phyloP scores from a whole-genome alignment of 441 rosid genomes.

The Rhodomyrtus psidioides region DNA sequence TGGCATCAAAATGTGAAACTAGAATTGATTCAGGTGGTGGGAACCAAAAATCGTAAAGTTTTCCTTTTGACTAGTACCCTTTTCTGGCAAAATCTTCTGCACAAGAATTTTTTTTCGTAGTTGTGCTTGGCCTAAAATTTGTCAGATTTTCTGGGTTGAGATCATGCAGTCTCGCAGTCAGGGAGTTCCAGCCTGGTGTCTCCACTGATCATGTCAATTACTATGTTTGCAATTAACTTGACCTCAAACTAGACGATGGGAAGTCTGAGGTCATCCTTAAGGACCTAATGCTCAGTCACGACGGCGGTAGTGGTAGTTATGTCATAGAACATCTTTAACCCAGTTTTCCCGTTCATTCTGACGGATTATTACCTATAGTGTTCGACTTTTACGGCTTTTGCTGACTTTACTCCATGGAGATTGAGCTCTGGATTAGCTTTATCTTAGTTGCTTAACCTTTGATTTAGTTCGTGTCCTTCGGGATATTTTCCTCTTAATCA shows the following conservation, averaged over 20 bases:
- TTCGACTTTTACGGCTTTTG: neutral
- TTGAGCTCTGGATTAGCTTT: neutral
- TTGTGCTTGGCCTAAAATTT: neutral
- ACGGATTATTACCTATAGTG: neutral
- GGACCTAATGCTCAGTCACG: neutral
- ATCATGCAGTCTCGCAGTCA: neutral
- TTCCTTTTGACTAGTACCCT: neutral
- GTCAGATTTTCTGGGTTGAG: neutral
- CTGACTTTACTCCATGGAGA: neutral
- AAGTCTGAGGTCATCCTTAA: neutral
- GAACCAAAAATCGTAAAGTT: neutral
- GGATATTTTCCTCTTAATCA: neutral
- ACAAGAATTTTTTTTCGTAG: neutral
- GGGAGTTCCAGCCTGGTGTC: neutral
- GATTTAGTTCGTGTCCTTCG: neutral
- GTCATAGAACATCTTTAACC: neutral
- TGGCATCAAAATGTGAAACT: neutral
- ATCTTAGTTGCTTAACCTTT: neutral
- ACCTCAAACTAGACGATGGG: neutral
- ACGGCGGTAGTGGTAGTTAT: neutral
- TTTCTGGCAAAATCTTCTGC: neutral
- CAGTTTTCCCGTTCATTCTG: neutral
- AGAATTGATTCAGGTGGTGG: neutral
- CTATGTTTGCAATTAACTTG: neutral
- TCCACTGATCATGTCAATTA: neutral